These are phyloP conservation scores for Penicillium soppii DNA, from an alignment of 495 filamentous ascomycete species.

Conservation along the genomic window DNA sequence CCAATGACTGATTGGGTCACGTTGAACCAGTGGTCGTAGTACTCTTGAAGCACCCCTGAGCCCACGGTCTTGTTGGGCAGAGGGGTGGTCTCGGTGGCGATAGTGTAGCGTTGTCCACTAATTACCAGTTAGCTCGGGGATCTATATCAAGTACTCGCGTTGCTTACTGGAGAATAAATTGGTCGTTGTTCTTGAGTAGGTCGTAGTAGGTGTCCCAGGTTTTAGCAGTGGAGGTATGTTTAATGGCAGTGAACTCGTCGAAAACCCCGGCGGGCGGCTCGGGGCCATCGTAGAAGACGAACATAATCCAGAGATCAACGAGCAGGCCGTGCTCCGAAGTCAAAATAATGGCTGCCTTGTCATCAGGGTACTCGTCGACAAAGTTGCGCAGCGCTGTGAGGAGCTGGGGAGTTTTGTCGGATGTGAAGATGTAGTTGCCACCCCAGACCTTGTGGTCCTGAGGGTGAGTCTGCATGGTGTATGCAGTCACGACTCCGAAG, in stretches of 20 bases:
- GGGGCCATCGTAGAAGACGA: constrained; percentile 62
- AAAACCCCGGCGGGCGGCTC: constrained; percentile 55
- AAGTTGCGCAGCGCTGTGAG: constrained; percentile 53
- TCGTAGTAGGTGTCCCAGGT: constrained; percentile 54
- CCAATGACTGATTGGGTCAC: constrained; percentile 37
- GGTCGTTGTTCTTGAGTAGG: constrained; percentile 41
- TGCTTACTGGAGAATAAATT: constrained; percentile 38
- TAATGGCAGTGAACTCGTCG: constrained; percentile 52
- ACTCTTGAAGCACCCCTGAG: constrained; percentile 41
- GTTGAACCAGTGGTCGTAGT: constrained; percentile 55
- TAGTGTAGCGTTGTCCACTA: constrained; percentile 51
- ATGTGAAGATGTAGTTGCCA: constrained; percentile 50
- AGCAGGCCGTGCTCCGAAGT: constrained; percentile 51
- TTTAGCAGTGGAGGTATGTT: constrained; percentile 46
- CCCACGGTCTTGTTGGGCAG: constrained; percentile 44
- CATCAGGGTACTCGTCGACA: constrained; percentile 49
- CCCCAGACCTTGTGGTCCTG: constrained; percentile 46
- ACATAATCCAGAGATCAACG: constrained; percentile 58
- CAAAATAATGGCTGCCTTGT: constrained; percentile 53
- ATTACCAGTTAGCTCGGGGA: constrained; percentile 4
- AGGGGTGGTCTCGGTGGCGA: constrained; percentile 57
- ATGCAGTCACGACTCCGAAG: constrained; percentile 61
- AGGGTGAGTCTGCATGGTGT: constrained; percentile 49
- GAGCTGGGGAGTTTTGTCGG: constrained; percentile 40
- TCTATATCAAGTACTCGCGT: neutral